These are phyloP conservation scores for Aphanomyces stellatus DNA, from an alignment of 352 stramenopile species.

Conservation along the genomic window DNA sequence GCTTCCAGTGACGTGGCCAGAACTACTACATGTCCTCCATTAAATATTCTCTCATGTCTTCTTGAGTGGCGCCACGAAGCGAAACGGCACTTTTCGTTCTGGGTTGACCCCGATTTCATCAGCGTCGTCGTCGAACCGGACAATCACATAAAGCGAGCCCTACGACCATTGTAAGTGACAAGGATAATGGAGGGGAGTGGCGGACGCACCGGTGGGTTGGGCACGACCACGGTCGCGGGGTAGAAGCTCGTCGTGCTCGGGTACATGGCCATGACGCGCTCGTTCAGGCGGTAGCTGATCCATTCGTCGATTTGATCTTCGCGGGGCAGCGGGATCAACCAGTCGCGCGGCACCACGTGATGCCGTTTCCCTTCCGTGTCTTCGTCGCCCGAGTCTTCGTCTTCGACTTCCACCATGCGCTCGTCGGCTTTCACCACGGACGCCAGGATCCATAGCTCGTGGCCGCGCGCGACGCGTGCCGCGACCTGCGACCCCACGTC, in stretches of 20 bases:
- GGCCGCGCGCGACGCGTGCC: constrained; percentile 63
- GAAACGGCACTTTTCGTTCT: constrained; percentile 87
- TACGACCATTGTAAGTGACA: constrained; percentile 24
- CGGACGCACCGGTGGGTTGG: constrained; percentile 65
- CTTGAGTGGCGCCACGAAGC: constrained; percentile 88
- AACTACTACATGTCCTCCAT: too few relatives aligned
- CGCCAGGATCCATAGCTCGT: constrained; percentile 90
- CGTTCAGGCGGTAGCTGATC: constrained; percentile 84
- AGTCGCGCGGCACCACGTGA: constrained; percentile 61
- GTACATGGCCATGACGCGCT: constrained; percentile 96
- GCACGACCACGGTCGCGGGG: constrained; percentile 83
- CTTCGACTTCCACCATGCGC: constrained; percentile 93
- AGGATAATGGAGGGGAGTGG: background rate
- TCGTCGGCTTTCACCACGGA: constrained; percentile 86
- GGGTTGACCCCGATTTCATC: constrained; percentile 87
- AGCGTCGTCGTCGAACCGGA: constrained; percentile 98
- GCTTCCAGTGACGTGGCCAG: too few relatives aligned
- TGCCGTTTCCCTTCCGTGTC: constrained; percentile 35
- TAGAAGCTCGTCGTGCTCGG: constrained; percentile 98
- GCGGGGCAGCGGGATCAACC: constrained; percentile 86
- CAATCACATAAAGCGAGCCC: constrained; percentile 87
- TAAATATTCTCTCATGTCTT: too few relatives aligned
- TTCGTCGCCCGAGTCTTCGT: constrained; percentile 87
- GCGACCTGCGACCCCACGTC: constrained; percentile 46
- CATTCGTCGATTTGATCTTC: constrained; percentile 52